Evolutionary conservation across 2,329 filamentous ascomycete genomes (phyloP).

Genomic region (Penicillium expansum): DNA sequence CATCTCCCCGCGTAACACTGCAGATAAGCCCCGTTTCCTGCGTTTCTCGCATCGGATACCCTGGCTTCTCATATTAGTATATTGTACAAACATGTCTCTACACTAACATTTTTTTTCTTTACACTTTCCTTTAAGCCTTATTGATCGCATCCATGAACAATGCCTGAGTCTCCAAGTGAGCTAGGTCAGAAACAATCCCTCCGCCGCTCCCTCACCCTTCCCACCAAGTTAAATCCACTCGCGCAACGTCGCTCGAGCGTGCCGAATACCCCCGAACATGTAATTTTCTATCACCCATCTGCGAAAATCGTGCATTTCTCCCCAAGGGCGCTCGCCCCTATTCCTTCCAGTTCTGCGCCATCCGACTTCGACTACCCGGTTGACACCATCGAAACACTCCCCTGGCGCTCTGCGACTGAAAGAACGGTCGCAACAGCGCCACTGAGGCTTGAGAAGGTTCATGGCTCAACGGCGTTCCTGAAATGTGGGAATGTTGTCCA

Average conservation of each 20-base stretch:
- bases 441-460: conserved; percentile 80
- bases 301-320: conserved; percentile 69
- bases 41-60: conserved; percentile 7
- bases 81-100: conserved; percentile 9
- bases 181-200: conserved; percentile 28
- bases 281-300: conserved; percentile 68
- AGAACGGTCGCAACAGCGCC: conserved; percentile 78
- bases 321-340: conserved; percentile 42
- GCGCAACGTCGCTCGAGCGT: conserved; percentile 30
- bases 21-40: conserved; percentile 8
- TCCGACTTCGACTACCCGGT: conserved; percentile 49
- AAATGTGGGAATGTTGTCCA: conserved; percentile 81
- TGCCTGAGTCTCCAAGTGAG: conserved; percentile 34
- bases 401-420: conserved; percentile 74
- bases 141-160: conserved; percentile 24
- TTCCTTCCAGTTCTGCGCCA: conserved; percentile 41
- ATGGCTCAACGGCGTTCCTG: conserved; percentile 81
- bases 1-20: conserved; percentile 6
- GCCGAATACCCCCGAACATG: conserved; percentile 34
- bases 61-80: conserved; percentile 6
- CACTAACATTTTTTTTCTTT: background rate
- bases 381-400: conserved; percentile 60
- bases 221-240: conserved; percentile 33
- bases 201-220: conserved; percentile 39
- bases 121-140: background rate